These are phyloP conservation scores for Suillus weaverae DNA, from an alignment of 768 basidiomycete genomes.

Conservation along the genomic window DNA sequence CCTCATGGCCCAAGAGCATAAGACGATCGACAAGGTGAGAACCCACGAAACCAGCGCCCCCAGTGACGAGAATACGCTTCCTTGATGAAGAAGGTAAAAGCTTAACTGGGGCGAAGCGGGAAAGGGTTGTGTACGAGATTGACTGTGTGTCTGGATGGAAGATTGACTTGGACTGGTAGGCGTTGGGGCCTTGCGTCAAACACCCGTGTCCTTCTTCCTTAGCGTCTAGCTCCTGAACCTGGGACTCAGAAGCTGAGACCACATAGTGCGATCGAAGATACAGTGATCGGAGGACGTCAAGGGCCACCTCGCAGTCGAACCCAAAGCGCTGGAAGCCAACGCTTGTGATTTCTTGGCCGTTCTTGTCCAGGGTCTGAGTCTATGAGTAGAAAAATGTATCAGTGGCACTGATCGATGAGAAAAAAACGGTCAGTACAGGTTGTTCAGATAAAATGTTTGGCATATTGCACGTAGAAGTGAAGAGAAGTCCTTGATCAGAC, in stretches of 20 bases:
- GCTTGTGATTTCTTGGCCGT: constrained; percentile 68
- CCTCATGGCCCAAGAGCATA: constrained; percentile 97
- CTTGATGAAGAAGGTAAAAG: constrained; percentile 74
- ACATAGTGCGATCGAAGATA: constrained; percentile 85
- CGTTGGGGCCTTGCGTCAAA: constrained; percentile 47
- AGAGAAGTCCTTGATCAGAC: background rate
- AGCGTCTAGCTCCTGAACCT: constrained; percentile 38
- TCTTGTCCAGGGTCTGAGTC: constrained; percentile 70
- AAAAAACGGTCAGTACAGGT: constrained; percentile 14
- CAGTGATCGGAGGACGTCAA: constrained; percentile 81
- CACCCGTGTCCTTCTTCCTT: constrained; percentile 49
- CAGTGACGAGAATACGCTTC: constrained; percentile 93
- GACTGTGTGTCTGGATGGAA: constrained; percentile 76
- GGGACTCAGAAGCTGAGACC: constrained; percentile 39
- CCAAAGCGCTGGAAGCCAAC: constrained; percentile 89
- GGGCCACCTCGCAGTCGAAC: constrained; percentile 81
- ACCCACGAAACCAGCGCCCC: constrained; percentile 99
- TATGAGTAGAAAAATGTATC: constrained; percentile 28
- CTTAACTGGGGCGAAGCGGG: constrained; percentile 91
- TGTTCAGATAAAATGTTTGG: constrained; percentile 20
- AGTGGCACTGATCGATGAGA: background rate
- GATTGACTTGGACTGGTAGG: constrained; percentile 83
- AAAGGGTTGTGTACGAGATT: constrained; percentile 90
- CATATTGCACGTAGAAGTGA: constrained; percentile 17
- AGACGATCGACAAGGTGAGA: constrained; percentile 97